Evolutionary conservation across 345 rosid genomes (phyloP).

Genomic region (Aquilaria malaccensis): DNA sequence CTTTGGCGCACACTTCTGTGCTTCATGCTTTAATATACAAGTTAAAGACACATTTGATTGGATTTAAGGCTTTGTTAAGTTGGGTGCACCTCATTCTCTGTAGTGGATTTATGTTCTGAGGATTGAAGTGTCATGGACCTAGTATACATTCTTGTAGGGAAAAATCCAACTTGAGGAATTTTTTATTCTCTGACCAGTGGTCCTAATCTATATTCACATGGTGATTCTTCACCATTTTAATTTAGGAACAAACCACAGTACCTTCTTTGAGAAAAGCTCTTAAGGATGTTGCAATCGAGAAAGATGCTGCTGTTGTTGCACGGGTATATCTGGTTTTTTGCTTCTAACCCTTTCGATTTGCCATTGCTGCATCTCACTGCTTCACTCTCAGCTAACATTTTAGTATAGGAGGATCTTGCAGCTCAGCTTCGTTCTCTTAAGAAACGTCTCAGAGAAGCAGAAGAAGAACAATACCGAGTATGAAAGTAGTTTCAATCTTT

Average conservation of each 20-base stretch:
- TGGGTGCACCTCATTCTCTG: no score
- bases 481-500: conserved; percentile 19
- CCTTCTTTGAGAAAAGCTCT: conserved; percentile 94
- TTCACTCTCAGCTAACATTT: conserved; percentile 17
- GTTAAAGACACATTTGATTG: no score
- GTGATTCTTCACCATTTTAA: neutral
- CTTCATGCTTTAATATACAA: no score
- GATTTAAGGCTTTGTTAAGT: no score
- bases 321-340: conserved; percentile 39
- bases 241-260: conserved; percentile 77
- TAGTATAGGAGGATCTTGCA: conserved; percentile 84
- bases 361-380: conserved; percentile 8
- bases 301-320: conserved; percentile 97
- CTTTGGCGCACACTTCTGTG: no score
- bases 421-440: conserved; percentile 86
- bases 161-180: no score
- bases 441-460: conserved; percentile 84
- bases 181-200: neutral
- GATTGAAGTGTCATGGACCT: no score
- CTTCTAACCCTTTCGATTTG: conserved; percentile 3
- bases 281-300: conserved; percentile 96
- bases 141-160: no score
- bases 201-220: conserved; percentile 1
- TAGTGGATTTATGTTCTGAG: no score
- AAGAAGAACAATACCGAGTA: conserved; percentile 90